Percentiles rank a stretch among this genome's conserved stretches.
These are phyloP conservation scores for Plasmodium vivax DNA, from an alignment of 169 alveolate genomes.

Conservation along the genomic window DNA sequence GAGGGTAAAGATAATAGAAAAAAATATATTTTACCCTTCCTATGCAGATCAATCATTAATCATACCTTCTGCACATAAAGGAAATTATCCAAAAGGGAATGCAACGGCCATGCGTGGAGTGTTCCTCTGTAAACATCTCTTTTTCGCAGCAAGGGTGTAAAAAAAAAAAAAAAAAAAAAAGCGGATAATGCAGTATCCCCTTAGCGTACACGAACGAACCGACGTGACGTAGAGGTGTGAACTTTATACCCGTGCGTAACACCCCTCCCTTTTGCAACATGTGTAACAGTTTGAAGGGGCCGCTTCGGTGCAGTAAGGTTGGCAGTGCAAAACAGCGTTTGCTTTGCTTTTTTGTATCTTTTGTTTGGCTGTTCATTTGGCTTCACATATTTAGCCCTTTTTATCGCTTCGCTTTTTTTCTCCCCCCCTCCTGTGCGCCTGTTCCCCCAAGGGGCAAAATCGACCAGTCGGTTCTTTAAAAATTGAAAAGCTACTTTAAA, in stretches of 20 bases:
- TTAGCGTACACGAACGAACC: neutral
- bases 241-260: neutral
- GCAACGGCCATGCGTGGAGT: neutral
- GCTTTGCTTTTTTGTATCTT: neutral
- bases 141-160: neutral
- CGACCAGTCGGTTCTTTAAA: neutral
- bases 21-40: neutral
- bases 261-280: no score
- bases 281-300: neutral
- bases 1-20: neutral
- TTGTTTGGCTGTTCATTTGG: no score
- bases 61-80: neutral
- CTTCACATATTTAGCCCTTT: no score
- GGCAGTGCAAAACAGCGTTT: neutral
- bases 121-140: neutral
- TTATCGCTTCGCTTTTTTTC: neutral
- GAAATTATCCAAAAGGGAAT: neutral
- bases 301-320: neutral
- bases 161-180: no score
- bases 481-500: neutral
- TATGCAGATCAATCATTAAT: neutral
- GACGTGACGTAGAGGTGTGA: neutral
- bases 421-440: neutral
- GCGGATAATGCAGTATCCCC: neutral
- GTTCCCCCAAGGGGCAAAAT: neutral